These are phyloP conservation scores for Xylaria castorea DNA, from an alignment of 495 filamentous ascomycete genomes.

Conservation along the genomic window DNA sequence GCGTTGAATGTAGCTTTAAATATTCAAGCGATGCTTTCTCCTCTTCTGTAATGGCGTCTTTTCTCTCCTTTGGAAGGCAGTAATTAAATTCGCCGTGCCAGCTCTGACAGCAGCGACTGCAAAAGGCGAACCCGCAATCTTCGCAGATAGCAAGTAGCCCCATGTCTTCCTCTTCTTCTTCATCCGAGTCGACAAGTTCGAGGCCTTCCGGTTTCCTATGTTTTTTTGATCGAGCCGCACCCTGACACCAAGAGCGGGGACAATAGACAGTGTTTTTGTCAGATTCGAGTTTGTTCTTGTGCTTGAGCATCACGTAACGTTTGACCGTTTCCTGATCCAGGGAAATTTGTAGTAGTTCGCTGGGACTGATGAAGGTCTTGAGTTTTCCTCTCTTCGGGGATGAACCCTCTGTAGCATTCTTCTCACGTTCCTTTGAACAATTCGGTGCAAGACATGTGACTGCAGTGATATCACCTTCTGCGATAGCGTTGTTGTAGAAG, in stretches of 20 bases:
- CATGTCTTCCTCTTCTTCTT: constrained; percentile 57
- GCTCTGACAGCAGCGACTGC: constrained; percentile 64
- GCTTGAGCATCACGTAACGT: constrained; percentile 86
- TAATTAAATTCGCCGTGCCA: constrained; percentile 87
- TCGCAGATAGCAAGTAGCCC: constrained; percentile 77
- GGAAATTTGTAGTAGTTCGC: constrained; percentile 87
- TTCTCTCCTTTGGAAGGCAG: constrained; percentile 65
- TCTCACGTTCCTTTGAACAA: constrained; percentile 69
- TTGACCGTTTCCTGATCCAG: constrained; percentile 74
- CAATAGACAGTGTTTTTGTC: constrained; percentile 95
- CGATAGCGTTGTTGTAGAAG: constrained; percentile 87
- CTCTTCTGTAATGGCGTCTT: constrained; percentile 74
- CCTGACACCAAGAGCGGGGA: constrained; percentile 91
- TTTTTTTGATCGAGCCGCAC: constrained; percentile 80
- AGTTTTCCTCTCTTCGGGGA: constrained; percentile 49
- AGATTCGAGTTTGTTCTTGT: constrained; percentile 88
- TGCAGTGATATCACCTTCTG: constrained; percentile 77
- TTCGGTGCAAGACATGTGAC: constrained; percentile 79
- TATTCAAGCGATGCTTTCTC: constrained; percentile 86
- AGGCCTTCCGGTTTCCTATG: constrained; percentile 72
- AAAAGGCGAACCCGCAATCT: constrained; percentile 92
- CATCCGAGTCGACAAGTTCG: constrained; percentile 53
- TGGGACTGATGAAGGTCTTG: constrained; percentile 76
- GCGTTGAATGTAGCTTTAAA: constrained; percentile 76
- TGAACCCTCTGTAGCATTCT: constrained; percentile 37